A percentile compares a stretch with the other conserved stretches of the same genome.
Evolutionary conservation across 495 filamentous ascomycete genomes (phyloP).

Genomic region (Penicillium mononematosum): DNA sequence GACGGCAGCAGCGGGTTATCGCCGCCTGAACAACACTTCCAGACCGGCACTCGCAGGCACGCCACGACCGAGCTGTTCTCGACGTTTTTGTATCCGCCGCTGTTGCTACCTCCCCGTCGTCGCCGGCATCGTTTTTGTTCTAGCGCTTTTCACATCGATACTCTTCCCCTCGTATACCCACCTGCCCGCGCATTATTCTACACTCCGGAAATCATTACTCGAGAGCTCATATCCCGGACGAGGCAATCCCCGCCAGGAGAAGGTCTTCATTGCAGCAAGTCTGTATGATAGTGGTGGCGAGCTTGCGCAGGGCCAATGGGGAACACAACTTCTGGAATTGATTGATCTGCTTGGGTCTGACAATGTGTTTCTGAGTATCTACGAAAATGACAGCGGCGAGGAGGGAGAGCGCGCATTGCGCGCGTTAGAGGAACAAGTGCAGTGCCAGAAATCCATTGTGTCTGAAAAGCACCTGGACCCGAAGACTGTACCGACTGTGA

Average conservation of each 20-base stretch:
- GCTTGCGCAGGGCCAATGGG: conserved; percentile 67
- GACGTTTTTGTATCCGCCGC: conserved; percentile 54
- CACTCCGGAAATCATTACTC: conserved; percentile 37
- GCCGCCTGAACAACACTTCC: conserved; percentile 31
- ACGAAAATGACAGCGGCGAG: conserved; percentile 68
- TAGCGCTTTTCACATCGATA: conserved; percentile 52
- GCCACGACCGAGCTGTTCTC: conserved; percentile 29
- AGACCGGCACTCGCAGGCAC: conserved; percentile 29
- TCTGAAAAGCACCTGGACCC: conserved; percentile 54
- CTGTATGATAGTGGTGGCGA: conserved; percentile 62
- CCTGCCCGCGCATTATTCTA: conserved; percentile 49
- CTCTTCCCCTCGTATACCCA: conserved; percentile 61
- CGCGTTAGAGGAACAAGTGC: conserved; percentile 40
- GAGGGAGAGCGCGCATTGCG: conserved; percentile 45
- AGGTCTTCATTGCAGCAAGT: conserved; percentile 74
- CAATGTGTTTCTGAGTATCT: conserved; percentile 55
- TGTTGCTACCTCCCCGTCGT: conserved; percentile 64
- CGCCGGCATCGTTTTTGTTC: conserved; percentile 63
- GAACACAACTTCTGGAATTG: conserved; percentile 57
- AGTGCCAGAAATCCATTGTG: conserved; percentile 55
- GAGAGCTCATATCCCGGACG: conserved; percentile 47
- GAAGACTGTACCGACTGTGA: conserved; percentile 52
- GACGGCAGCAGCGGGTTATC: conserved; percentile 33
- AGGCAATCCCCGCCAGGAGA: conserved; percentile 63
- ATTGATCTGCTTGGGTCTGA: conserved; percentile 58